Evolutionary conservation across 1,284 basidiomycete genomes (phyloP).

Genomic region (Boletellus deceptivus): DNA sequence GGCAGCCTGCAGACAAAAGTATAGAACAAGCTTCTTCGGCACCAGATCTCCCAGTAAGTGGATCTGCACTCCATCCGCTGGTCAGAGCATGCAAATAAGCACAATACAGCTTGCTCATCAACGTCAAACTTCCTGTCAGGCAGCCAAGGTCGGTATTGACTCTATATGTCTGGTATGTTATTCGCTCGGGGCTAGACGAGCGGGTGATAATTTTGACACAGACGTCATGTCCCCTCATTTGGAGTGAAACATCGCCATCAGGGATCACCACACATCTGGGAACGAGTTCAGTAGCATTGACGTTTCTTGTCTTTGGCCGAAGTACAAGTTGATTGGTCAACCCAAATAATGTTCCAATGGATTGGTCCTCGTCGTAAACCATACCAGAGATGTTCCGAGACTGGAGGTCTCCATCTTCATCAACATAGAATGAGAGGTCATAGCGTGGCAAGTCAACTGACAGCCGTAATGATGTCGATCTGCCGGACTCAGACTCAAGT

Average conservation of each 20-base stretch:
- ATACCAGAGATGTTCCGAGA: conserved; percentile 24
- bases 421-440: conserved; percentile 34
- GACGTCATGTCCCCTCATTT: conserved; percentile 24
- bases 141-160: conserved; percentile 40
- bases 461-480: conserved; percentile 16
- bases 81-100: conserved; percentile 48
- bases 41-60: conserved; percentile 44
- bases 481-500: conserved; percentile 5
- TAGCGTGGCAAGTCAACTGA: conserved; percentile 42
- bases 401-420: conserved; percentile 26
- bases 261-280: conserved; percentile 41
- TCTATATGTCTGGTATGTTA: conserved; percentile 38
- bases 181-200: background rate
- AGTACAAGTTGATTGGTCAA: conserved; percentile 42
- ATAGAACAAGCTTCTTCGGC: conserved; percentile 44
- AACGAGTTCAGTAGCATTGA: background rate
- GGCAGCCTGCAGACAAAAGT: conserved; percentile 37
- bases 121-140: conserved; percentile 33
- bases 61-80: conserved; percentile 41
- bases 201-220: conserved; percentile 23
- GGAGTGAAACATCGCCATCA: conserved; percentile 32
- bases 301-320: conserved; percentile 17
- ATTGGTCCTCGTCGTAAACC: conserved; percentile 26
- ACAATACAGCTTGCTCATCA: conserved; percentile 39
- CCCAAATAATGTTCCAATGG: conserved; percentile 24